Conservation (phyloP, 129 eudicot species). For the Ambrosia artemisiifolia region DNA sequence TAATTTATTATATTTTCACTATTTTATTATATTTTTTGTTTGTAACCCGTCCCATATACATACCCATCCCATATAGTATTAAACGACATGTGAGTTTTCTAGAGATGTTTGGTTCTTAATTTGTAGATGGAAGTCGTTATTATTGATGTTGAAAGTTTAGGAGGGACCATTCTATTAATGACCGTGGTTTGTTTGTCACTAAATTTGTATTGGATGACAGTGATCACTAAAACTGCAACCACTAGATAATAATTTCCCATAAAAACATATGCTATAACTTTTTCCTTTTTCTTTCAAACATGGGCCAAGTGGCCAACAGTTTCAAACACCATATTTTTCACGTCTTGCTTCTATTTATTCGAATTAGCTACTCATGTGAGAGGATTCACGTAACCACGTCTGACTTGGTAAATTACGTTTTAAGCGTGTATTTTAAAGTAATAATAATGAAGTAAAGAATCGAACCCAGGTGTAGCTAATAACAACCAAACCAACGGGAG, state of each 20-base stretch:
- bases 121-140: background rate
- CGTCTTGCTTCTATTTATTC: background rate
- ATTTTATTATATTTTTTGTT: too few relatives aligned
- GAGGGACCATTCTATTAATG: conserved; percentile 10
- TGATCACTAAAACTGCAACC: conserved; percentile 16
- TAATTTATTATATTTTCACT: too few relatives aligned
- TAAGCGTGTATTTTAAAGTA: too few relatives aligned
- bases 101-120: background rate
- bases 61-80: too few relatives aligned
- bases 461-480: too few relatives aligned
- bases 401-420: too few relatives aligned
- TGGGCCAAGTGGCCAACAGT: conserved; percentile 12
- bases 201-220: conserved; percentile 7
- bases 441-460: too few relatives aligned
- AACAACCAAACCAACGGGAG: too few relatives aligned
- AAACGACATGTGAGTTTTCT: background rate
- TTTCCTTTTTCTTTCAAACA: conserved; percentile 17
- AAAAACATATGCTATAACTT: background rate
- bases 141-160: background rate
- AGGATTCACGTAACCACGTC: too few relatives aligned
- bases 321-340: conserved; percentile 16
- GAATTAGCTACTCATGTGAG: background rate
- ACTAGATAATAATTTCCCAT: background rate
- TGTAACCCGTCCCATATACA: too few relatives aligned
- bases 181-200: background rate